Evolutionary conservation across 495 filamentous ascomycete genomes (phyloP).

Genomic region (Filosporella fistucella): DNA sequence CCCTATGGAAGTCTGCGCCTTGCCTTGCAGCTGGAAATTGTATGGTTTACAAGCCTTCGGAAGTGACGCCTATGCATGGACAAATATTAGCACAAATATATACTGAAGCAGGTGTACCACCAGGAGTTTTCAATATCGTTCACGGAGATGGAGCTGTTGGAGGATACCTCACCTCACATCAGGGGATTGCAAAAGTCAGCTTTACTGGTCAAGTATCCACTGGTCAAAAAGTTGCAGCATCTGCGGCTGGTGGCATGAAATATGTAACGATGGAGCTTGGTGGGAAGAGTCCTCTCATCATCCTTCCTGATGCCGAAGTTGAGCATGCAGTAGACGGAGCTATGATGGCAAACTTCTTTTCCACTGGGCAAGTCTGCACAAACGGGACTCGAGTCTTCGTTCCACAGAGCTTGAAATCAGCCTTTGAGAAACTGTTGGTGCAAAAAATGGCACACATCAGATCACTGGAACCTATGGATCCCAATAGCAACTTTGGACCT

Average conservation of each 20-base stretch:
- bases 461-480: slow-evolving; percentile 62
- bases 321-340: slow-evolving; percentile 74
- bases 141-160: slow-evolving; percentile 71
- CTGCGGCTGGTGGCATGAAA: slow-evolving; percentile 72
- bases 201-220: slow-evolving; percentile 82
- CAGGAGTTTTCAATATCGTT: slow-evolving; percentile 78
- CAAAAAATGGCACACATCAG: slow-evolving; percentile 66
- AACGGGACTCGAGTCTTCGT: slow-evolving; percentile 81
- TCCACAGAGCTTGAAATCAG: slow-evolving; percentile 51
- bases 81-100: slow-evolving; percentile 66
- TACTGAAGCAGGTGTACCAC: slow-evolving; percentile 66
- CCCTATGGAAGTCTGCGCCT: slow-evolving; percentile 80
- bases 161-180: slow-evolving; percentile 61
- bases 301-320: slow-evolving; percentile 67
- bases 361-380: slow-evolving; percentile 78
- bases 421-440: slow-evolving; percentile 60
- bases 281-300: slow-evolving; percentile 69
- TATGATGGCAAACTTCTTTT: slow-evolving; percentile 89
- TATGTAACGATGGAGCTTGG: slow-evolving; percentile 84
- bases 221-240: slow-evolving; percentile 66
- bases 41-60: slow-evolving; percentile 84
- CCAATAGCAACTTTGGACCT: slow-evolving; percentile 71
- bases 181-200: slow-evolving; percentile 69
- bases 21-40: slow-evolving; percentile 80
- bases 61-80: slow-evolving; percentile 72